Evolutionary conservation across 257 asterid genomes (phyloP), one percentile per base, ranked within the genome.

Genomic region (Solanum microdontum): DNA sequence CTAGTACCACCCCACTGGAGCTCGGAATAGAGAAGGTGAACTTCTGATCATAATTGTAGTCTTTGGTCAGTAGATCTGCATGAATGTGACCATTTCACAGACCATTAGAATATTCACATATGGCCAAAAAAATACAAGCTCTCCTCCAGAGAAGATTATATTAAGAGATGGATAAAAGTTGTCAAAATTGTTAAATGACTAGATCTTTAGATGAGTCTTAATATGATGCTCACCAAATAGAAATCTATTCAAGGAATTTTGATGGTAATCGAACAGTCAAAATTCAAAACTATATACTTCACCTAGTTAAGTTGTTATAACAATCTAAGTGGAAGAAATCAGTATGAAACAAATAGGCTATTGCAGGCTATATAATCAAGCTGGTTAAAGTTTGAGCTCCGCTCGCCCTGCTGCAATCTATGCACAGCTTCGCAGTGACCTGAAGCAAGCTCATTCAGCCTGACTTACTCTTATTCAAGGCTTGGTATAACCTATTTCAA

Each of bases 41-140:
- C 93, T 94, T 95, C 94, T 94, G 99, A 87, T 94, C 98, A 93
- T 95, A 94, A 88, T 91, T 94, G 93, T 95, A 96, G 88, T 96
- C 98, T 91, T 89, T 96, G 89, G 92, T 93, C 93, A 96, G 92
- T 89, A 95, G 96, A 91, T 94, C 99, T 96, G 98, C 36, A 90
- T 84, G 43, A 90, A 69, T 73, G 89, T 24, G 66, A 10, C 6
- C 68, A 80, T 28, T 28, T 28, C n/a, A 73, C 76, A 45, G 28
- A 60, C 1, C 83, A 85, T 86, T 86, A 85, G 86, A 60, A 82
- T 51, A 68, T 79, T 80, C 40, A 8, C 26, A 26, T 80, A 75
- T 26, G 48, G 34, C 24, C 24, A 80, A 26, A 36, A 80, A 45
- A 45, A 80, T 26, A 17, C 68, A 43, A 79, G 66, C 40, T 45